A percentile compares a stretch with the other conserved stretches of the same genome.
phyloP scores from a whole-genome alignment of 1,284 basidiomycete genomes.

The Fomes fomentarius region DNA sequence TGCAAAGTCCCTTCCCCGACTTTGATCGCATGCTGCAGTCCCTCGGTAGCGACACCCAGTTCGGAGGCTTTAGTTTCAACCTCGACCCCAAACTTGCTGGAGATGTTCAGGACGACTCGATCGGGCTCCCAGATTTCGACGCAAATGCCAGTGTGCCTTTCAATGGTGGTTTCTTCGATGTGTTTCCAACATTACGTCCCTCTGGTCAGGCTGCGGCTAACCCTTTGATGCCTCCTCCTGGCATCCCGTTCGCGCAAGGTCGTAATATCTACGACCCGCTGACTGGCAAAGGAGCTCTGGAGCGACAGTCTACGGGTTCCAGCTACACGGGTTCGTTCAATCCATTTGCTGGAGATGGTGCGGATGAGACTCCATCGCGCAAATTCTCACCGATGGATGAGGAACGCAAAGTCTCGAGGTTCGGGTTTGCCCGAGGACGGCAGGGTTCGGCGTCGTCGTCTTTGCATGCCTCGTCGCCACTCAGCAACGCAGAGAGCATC shows the following conservation, averaged over 20 bases:
- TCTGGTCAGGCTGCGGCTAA: slow-evolving; percentile 34
- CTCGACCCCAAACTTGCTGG: slow-evolving; percentile 75
- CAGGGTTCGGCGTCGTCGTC: slow-evolving; percentile 70
- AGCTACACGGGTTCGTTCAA: slow-evolving; percentile 77
- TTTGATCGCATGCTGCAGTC: slow-evolving; percentile 80
- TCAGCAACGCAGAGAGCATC: slow-evolving; percentile 54
- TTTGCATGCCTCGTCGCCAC: slow-evolving; percentile 57
- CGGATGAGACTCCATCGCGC: slow-evolving; percentile 39
- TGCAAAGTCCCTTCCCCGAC: slow-evolving; percentile 85
- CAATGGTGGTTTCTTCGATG: slow-evolving; percentile 62
- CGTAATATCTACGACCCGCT: slow-evolving; percentile 59
- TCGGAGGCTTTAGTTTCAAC: slow-evolving; percentile 80
- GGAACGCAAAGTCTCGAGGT: slow-evolving; percentile 78
- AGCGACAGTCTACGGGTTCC: slow-evolving; percentile 50
- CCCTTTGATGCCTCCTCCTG: slow-evolving; percentile 52
- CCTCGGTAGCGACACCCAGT: slow-evolving; percentile 57
- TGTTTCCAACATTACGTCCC: slow-evolving; percentile 62
- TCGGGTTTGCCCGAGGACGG: slow-evolving; percentile 80
- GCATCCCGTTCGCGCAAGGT: slow-evolving; percentile 49
- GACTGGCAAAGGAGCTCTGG: slow-evolving; percentile 40
- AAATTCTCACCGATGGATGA: slow-evolving; percentile 56
- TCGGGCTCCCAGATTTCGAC: slow-evolving; percentile 56
- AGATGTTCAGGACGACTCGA: slow-evolving; percentile 45
- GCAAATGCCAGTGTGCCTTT: slow-evolving; percentile 56
- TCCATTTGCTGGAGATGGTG: slow-evolving; percentile 68